Base-by-base conservation (phyloP, 2,329 filamentous ascomycete genomes). In the Fusarium duplospermum region DNA sequence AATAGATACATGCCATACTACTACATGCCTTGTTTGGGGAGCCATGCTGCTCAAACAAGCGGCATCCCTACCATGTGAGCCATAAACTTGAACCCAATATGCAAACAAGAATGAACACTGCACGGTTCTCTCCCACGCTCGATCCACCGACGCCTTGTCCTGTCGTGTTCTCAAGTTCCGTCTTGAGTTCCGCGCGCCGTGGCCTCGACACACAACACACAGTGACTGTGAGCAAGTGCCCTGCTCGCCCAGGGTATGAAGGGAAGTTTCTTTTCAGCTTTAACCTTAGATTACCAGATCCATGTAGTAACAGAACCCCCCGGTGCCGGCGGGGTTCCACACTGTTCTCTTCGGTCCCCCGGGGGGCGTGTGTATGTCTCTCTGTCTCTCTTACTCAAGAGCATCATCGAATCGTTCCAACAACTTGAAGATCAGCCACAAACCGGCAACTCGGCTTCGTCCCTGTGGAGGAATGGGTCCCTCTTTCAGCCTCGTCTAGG, bases 251-350 rank as follows among this genome's bases (percentile, higher is more conserved):
- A 35, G 14, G 33, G n/a, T 60, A 18, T 27, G 16, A 52, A 33
- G 47, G n/a, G 45, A 70, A 50, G 42, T 35, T 70, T 29, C 40
- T 52, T 62, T 63, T 42, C 45, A 62, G 45, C 45, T 66, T 58
- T 61, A 63, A 59, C 54, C 65, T 69, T 62, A 29, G 62, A 66
- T 66, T 69, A 24, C 62, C 59, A 66, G 52, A 66, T 58, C 38
- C 52, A 38, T 45, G 29, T 24, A 64, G n/a, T 22, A 58, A 54
- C 18, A 31, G 14, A 42, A 16, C 31, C 35, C 29, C 38, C 40
- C 40, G 62, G 54, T 50, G 38, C 24, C 50, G 56, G 38, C 31
- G 38, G 33, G 57, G 16, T 16, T 16, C 54, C 47, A 52, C 47
- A 52, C 24, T 29, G 24, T 58, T 18, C 54, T 33, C 6, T 56